These are phyloP conservation scores for Handroanthus guayacan DNA, from an alignment of 257 asterid species.

Conservation along the genomic window DNA sequence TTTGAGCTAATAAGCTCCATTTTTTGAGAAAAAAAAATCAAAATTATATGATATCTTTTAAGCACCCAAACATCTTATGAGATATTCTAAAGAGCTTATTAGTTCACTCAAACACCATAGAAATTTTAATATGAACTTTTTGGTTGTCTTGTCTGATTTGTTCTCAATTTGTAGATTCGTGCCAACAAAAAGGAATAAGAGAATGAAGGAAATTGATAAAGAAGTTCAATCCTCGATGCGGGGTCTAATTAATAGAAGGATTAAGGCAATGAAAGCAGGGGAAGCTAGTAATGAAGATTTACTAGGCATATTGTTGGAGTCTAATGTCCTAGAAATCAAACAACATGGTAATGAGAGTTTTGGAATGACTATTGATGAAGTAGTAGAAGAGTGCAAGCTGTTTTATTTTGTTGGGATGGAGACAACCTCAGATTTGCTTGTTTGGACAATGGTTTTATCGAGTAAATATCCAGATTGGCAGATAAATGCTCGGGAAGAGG, in stretches of 20 bases:
- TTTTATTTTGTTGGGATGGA: constrained; percentile 66
- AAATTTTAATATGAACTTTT: no score
- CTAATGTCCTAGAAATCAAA: constrained; percentile 50
- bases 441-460: constrained; percentile 61
- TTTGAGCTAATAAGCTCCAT: no score
- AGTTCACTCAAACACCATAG: no score
- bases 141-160: neutral
- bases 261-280: constrained; percentile 48
- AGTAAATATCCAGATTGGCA: constrained; percentile 59
- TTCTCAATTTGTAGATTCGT: constrained; percentile 39
- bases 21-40: no score
- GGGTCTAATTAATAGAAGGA: constrained; percentile 45
- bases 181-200: constrained; percentile 51
- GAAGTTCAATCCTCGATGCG: constrained; percentile 35
- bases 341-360: constrained; percentile 37
- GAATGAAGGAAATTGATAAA: constrained; percentile 47
- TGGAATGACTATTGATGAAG: constrained; percentile 49
- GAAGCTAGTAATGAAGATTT: constrained; percentile 46
- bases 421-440: constrained; percentile 56
- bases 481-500: neutral
- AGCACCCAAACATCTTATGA: no score
- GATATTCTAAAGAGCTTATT: no score
- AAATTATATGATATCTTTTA: no score
- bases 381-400: constrained; percentile 61
- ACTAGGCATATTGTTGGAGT: constrained; percentile 51